These are phyloP conservation scores for Suillus plorans DNA, from an alignment of 768 basidiomycete species.

Conservation along the genomic window DNA sequence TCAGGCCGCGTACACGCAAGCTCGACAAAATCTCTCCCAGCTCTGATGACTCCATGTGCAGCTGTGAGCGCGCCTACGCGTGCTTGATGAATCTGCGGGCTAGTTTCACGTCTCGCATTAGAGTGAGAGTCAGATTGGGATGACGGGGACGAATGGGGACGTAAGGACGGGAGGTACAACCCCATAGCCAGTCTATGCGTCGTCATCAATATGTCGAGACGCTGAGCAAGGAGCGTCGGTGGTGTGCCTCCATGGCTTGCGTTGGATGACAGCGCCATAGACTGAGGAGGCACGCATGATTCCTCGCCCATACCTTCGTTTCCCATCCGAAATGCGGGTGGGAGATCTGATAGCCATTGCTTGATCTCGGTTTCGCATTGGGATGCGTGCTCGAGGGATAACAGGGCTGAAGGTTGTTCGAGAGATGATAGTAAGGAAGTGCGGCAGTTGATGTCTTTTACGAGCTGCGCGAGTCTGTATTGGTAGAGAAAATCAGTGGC, in stretches of 20 bases:
- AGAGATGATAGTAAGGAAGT: not conserved
- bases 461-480: constrained; percentile 57
- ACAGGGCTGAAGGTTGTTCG: constrained; percentile 18
- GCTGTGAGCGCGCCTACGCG: constrained; percentile 60
- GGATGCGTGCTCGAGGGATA: constrained; percentile 62
- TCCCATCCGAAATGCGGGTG: constrained; percentile 47
- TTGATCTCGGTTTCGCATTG: constrained; percentile 57
- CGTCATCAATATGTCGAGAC: constrained; percentile 59
- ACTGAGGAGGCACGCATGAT: not conserved
- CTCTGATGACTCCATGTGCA: constrained; percentile 41
- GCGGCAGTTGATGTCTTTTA: constrained; percentile 52
- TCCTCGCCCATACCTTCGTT: constrained; percentile 17
- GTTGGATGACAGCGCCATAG: constrained; percentile 7
- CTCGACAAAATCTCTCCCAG: not conserved
- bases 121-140: constrained; percentile 18
- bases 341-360: constrained; percentile 53
- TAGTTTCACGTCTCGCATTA: constrained; percentile 6
- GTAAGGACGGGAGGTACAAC: constrained; percentile 68
- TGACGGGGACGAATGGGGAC: constrained; percentile 17
- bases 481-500: constrained; percentile 1
- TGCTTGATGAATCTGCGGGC: constrained; percentile 44
- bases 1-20: constrained; percentile 1
- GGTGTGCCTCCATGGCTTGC: constrained; percentile 24
- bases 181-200: constrained; percentile 63
- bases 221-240: constrained; percentile 46